These are phyloP conservation scores for Ilyonectria sp. DNA, from an alignment of 2,329 filamentous ascomycete genomes.

Conservation along the genomic window DNA sequence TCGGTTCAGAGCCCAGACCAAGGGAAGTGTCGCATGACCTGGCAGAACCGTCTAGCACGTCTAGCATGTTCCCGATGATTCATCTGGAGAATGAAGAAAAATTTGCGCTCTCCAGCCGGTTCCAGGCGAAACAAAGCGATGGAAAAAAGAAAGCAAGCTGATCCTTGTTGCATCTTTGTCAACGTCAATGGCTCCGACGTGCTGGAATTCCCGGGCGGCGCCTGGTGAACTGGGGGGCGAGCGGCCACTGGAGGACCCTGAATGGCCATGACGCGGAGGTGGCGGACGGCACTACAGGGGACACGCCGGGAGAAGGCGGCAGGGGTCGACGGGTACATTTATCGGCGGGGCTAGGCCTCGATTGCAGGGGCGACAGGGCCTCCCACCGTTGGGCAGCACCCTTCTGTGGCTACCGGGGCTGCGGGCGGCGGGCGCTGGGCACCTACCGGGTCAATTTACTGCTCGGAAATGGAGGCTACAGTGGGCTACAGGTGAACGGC, in stretches of 20 bases:
- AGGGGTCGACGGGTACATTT: slow-evolving; percentile 1
- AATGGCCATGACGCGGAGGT: slow-evolving; percentile 11
- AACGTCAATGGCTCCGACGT: not conserved
- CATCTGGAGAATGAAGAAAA: not conserved
- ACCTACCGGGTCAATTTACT: slow-evolving; percentile 13
- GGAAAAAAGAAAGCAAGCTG: slow-evolving; percentile 9
- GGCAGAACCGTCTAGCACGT: not conserved
- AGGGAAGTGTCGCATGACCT: not conserved
- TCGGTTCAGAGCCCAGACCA: slow-evolving; percentile 1
- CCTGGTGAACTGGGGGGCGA: not conserved
- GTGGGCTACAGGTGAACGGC: not conserved
- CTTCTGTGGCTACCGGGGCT: slow-evolving; percentile 1
- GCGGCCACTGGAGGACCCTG: not conserved
- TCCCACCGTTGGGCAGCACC: slow-evolving; percentile 29
- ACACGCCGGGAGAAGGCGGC: not conserved
- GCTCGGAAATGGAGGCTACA: not conserved
- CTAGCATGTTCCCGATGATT: not conserved
- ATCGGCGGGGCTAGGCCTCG: not conserved
- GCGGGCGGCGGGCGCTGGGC: not conserved
- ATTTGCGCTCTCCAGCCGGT: not conserved
- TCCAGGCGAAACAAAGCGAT: slow-evolving; percentile 1
- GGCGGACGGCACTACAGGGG: slow-evolving; percentile 11
- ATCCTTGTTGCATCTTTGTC: not conserved
- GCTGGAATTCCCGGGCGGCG: slow-evolving; percentile 7
- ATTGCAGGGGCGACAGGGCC: not conserved